Evolutionary conservation across 2,329 filamentous ascomycete genomes (phyloP), one percentile per base, ranked within the genome.

Genomic region (Aspergillus cejpii): DNA sequence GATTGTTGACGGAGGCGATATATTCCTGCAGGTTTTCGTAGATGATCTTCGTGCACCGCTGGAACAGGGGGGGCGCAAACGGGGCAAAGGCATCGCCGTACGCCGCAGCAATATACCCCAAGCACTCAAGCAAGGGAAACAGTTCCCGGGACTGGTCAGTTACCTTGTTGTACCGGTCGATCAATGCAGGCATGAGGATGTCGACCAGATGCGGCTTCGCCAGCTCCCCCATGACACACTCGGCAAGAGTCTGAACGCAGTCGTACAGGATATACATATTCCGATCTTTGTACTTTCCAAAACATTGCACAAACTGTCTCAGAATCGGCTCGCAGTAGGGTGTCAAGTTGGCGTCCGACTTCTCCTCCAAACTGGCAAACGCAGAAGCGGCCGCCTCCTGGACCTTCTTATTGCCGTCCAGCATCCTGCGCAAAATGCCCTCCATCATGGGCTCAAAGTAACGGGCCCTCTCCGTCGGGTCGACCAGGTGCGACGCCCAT

Each of bases 231-330:
- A 88, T 89, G 43, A 97, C 85, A 60, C 88, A 85, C 66, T 98
- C 92, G 3, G 92, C 92, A 45, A 98, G 74, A 0, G 92, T 98
- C 71, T 98, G 92, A 26, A 98, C 87, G 66, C 92, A 97, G 70
- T 98, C 92, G 71, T 98, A 98, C 26, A 98, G 79, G 43, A 97
- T 94, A 72, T 94, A 96, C 81, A 97, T 96, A 72, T 98, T 98
- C 60, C 88, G 84, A 68, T 97, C 91, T 76, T 98, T 97, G 79
- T 97, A 98, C 68, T 86, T 89, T 42, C 76, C 79, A 68, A 98
- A 98, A 67, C 92, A 98, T 49, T 79, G 76, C 41, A 96, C 89
- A 60, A 91, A 97, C 64, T 97, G 92, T 50, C 83, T 84, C 42
- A 97, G 80, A 58, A 98, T 97, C 20, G 90, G 87, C 21, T 84